A percentile compares a stretch with the other conserved stretches of the same genome.
Conservation (phyloP, 164 flowering plant genomes). For the Protea cynaroides region DNA sequence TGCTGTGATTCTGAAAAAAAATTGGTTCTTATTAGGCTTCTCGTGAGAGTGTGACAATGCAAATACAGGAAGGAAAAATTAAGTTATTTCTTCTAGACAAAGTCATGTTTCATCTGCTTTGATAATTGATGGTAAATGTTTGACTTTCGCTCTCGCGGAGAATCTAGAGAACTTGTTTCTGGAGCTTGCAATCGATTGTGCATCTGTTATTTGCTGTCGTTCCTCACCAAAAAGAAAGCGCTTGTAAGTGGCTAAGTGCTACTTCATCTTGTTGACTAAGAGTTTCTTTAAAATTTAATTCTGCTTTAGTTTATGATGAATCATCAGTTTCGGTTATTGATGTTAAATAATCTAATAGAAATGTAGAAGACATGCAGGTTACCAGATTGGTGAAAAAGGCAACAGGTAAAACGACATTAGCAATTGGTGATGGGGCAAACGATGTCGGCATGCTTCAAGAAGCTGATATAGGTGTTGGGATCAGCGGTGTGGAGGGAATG, state of each 20-base stretch:
- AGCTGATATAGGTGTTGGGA: constrained; percentile 91
- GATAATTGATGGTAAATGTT: constrained; percentile 81
- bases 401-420: constrained; percentile 63
- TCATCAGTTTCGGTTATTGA: constrained; percentile 2
- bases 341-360: constrained; percentile 31
- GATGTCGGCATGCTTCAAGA: constrained; percentile 96
- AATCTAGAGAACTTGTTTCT: constrained; percentile 44
- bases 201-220: constrained; percentile 89
- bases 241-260: constrained; percentile 64
- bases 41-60: constrained; percentile 40
- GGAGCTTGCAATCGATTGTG: constrained; percentile 62
- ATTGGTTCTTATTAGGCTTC: constrained; percentile 46
- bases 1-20: not conserved
- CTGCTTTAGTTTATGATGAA: not conserved
- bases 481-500: constrained; percentile 93
- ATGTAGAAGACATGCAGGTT: constrained; percentile 55
- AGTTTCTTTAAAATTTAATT: not conserved
- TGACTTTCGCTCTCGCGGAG: constrained; percentile 52
- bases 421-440: constrained; percentile 94
- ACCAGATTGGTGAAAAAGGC: constrained; percentile 71
- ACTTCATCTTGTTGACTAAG: not conserved
- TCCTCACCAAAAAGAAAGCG: constrained; percentile 90
- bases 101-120: constrained; percentile 39
- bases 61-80: constrained; percentile 50
- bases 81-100: constrained; percentile 29